Evolutionary conservation across 768 basidiomycete genomes (phyloP).

Genomic region (Coprinopsis strossmayeri): DNA sequence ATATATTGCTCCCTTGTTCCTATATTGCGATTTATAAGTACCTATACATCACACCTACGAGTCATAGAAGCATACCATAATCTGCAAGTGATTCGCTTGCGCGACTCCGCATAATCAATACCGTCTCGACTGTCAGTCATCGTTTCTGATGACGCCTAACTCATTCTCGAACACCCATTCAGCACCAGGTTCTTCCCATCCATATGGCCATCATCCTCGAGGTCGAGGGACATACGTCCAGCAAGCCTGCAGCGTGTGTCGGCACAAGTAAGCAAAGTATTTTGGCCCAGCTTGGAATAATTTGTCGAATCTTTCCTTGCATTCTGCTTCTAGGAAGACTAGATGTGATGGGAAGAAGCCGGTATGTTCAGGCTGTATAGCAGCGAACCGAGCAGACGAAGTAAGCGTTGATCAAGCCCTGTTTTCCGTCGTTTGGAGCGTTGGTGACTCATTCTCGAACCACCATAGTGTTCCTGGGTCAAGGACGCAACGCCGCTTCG

Average conservation of each 20-base stretch:
- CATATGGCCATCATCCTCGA: constrained; percentile 13
- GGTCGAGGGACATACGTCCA: constrained; percentile 30
- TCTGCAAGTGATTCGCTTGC: background rate
- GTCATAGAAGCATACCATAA: background rate
- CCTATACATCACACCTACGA: background rate
- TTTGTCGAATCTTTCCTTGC: background rate
- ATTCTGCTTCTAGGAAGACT: constrained; percentile 28
- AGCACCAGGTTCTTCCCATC: background rate
- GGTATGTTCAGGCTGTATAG: constrained; percentile 33
- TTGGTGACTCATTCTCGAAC: too few relatives aligned
- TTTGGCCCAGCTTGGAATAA: constrained; percentile 4
- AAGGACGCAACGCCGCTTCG: constrained; percentile 28
- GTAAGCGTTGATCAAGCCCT: constrained; percentile 16
- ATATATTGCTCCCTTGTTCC: background rate
- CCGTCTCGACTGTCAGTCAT: constrained; percentile 5
- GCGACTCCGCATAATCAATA: background rate
- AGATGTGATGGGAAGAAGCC: constrained; percentile 42
- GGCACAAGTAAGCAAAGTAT: constrained; percentile 25
- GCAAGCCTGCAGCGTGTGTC: constrained; percentile 32
- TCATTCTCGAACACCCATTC: background rate
- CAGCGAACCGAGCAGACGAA: constrained; percentile 31
- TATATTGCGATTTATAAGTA: background rate
- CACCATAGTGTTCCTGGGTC: constrained; percentile 35
- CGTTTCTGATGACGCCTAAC: constrained; percentile 5
- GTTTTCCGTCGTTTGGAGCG: too few relatives aligned